Evolutionary conservation across 2,329 filamentous ascomycete species (phyloP).

Genomic region (Pseudodiploospora longispora): DNA sequence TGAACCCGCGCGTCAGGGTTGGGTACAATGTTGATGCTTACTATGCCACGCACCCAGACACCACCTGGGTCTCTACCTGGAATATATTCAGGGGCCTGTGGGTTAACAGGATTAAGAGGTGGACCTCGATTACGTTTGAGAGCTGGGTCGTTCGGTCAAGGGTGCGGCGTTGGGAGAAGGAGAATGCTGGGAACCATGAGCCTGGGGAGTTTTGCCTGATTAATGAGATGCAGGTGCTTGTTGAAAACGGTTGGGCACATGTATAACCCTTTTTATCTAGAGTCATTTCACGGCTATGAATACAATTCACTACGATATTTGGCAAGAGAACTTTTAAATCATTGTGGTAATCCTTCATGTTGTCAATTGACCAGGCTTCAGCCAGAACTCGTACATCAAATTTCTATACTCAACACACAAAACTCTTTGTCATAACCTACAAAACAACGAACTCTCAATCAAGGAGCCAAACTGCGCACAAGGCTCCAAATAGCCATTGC

Average conservation of each 20-base stretch:
- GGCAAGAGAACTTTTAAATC: too few relatives aligned
- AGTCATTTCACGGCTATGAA: not conserved
- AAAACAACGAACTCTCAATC: too few relatives aligned
- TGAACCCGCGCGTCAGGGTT: slow-evolving; percentile 64
- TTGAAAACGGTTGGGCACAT: slow-evolving; percentile 51
- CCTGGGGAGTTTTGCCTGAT: slow-evolving; percentile 45
- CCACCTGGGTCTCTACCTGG: slow-evolving; percentile 38
- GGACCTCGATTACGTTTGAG: slow-evolving; percentile 24
- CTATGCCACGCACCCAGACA: slow-evolving; percentile 32
- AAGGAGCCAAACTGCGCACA: too few relatives aligned
- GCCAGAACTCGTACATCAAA: too few relatives aligned
- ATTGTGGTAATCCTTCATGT: too few relatives aligned
- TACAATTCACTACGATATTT: too few relatives aligned
- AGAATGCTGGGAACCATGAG: slow-evolving; percentile 29
- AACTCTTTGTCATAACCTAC: too few relatives aligned
- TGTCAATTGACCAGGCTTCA: too few relatives aligned
- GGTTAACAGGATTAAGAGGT: slow-evolving; percentile 46
- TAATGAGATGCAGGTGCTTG: slow-evolving; percentile 54
- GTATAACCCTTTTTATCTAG: slow-evolving; percentile 25
- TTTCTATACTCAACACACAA: too few relatives aligned
- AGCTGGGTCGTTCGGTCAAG: slow-evolving; percentile 28
- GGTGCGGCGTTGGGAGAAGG: slow-evolving; percentile 30
- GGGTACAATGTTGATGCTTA: slow-evolving; percentile 52
- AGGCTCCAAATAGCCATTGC: too few relatives aligned
- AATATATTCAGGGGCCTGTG: slow-evolving; percentile 48